Conservation (phyloP, 257 asterid genomes). For the Petrea volubilis region DNA sequence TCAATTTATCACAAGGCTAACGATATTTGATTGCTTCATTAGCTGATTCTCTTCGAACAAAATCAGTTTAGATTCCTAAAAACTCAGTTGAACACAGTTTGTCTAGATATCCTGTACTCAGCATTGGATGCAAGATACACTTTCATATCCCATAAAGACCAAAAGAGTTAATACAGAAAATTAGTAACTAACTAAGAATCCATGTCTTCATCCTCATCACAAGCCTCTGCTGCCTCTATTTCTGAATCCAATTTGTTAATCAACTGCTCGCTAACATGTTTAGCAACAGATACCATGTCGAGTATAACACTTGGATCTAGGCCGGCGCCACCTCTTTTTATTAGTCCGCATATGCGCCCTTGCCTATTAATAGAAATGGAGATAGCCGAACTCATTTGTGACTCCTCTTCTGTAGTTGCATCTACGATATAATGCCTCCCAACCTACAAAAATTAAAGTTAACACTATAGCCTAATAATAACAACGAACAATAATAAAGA, state of each 20-base stretch:
- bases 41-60: no score
- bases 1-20: no score
- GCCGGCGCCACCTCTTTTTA: constrained; percentile 83
- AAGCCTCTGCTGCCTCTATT: constrained; percentile 87
- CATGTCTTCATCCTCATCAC: constrained; percentile 57
- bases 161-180: not conserved
- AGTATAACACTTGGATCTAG: constrained; percentile 70
- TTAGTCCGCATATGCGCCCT: constrained; percentile 73
- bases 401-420: constrained; percentile 91
- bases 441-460: constrained; percentile 45
- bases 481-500: not conserved
- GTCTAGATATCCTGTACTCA: not conserved
- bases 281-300: constrained; percentile 82
- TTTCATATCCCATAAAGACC: not conserved
- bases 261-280: constrained; percentile 67
- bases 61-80: no score
- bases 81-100: no score
- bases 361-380: constrained; percentile 74
- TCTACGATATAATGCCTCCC: constrained; percentile 83
- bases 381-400: constrained; percentile 90
- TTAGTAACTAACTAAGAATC: constrained; percentile 8
- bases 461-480: no score
- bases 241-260: constrained; percentile 68
- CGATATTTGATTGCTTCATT: no score
- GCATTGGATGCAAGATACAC: not conserved